These are phyloP conservation scores for Fusarium nodosum DNA, from an alignment of 2,329 filamentous ascomycete genomes.

Conservation along the genomic window DNA sequence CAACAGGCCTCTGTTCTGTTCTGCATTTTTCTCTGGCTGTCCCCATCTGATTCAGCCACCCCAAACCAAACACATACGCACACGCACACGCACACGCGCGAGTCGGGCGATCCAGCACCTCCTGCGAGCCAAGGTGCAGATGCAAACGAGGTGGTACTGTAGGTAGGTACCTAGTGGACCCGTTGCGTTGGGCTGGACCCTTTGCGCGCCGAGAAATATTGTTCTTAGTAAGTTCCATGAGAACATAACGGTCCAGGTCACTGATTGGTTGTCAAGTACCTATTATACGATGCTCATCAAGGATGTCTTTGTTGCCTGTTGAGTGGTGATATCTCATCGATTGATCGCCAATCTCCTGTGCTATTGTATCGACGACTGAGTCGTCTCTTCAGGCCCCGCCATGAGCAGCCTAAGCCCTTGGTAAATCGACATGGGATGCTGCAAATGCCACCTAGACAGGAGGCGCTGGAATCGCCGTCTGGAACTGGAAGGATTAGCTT, in stretches of 20 bases:
- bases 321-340: slow-evolving; percentile 5
- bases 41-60: slow-evolving; percentile 47
- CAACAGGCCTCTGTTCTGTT: slow-evolving; percentile 4
- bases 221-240: slow-evolving; percentile 8
- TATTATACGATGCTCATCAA: slow-evolving; percentile 11
- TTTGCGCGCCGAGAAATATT: slow-evolving; percentile 7
- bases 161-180: slow-evolving; percentile 25
- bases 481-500: slow-evolving; percentile 37
- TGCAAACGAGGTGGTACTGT: slow-evolving; percentile 25
- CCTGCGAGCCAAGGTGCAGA: slow-evolving; percentile 14
- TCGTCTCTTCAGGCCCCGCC: slow-evolving; percentile 18
- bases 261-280: slow-evolving; percentile 26
- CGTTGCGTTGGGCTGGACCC: slow-evolving; percentile 38
- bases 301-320: slow-evolving; percentile 7
- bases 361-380: slow-evolving; percentile 14
- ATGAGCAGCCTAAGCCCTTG: neutral
- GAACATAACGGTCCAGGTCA: slow-evolving; percentile 11
- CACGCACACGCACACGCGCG: slow-evolving; percentile 35
- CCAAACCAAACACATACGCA: slow-evolving; percentile 31
- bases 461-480: slow-evolving; percentile 34
- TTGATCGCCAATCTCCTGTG: slow-evolving; percentile 15
- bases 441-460: slow-evolving; percentile 1
- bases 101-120: slow-evolving; percentile 40
- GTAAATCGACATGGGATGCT: neutral
- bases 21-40: slow-evolving; percentile 21